Base-by-base conservation (phyloP, 108 stramenopile genomes). In the Cyclotella distinguenda region DNA sequence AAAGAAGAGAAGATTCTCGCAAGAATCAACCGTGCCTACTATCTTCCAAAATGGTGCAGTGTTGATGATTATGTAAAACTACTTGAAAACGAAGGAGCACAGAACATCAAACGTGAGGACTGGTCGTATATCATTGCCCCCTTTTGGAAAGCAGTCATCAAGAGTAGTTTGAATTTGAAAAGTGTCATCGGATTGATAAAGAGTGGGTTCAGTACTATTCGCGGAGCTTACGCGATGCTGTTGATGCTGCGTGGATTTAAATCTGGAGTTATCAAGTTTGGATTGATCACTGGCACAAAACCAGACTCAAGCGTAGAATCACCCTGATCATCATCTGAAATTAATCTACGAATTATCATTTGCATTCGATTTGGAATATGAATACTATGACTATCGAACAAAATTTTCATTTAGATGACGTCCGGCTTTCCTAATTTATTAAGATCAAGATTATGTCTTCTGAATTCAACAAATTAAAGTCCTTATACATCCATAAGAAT, bases 101-200 rank as follows among this genome's bases (percentile, higher is more conserved):
- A 52, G 11, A 78, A 90, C 34, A 76, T 94, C 22, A 68, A 64
- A 45, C 64, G 84, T 12, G 93, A 86, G 48, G 96, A 97, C 66
- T 97, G 96, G 96, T 88, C 87, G 11, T 85, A 87, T 64, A 82
- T 91, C 55, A 92, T 97, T 65, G 90, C 89, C 25, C 96, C 96
- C 0, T 97, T 97, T 80, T 97, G 96, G 96, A 93, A 92, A 69
- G 96, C 96, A 9, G 96, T 97, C 31, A 91, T 95, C 47, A 72
- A 84, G 47, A 85, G 84, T 51, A 85, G 82, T 54, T 61, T 91
- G 62, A 90, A 94, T 61, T 44, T 88, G 8, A 80, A 75, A 52
- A 83, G 79, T 52, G 53, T 94, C 18, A 44, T 84, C 31, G 93
- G 93, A 22, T 65, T 94, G 64, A 21, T 88, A 34, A 83, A 78